Evolutionary conservation across 2,329 filamentous ascomycete species (phyloP).

Genomic region (Cladosporium sp.): DNA sequence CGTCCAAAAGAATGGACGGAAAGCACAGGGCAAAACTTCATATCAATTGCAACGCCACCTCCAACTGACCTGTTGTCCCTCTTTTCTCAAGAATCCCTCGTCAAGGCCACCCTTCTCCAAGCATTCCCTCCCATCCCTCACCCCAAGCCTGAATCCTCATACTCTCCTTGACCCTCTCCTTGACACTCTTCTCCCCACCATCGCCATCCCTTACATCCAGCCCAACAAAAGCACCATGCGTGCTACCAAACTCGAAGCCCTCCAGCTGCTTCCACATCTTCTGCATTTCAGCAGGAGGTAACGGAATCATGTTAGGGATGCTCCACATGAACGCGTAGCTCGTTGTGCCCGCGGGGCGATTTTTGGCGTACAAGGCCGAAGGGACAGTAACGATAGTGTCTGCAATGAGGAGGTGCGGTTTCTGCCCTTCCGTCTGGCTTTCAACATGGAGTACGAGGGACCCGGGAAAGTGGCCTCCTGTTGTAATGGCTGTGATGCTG

Average conservation of each 20-base stretch:
- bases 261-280: conserved; percentile 67
- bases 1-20: not conserved
- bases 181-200: conserved; percentile 40
- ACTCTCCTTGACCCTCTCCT: conserved; percentile 65
- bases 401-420: conserved; percentile 59
- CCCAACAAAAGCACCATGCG: conserved; percentile 64
- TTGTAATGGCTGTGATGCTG: conserved; percentile 61
- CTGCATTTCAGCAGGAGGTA: conserved; percentile 59
- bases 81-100: not conserved
- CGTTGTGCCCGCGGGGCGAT: conserved; percentile 42
- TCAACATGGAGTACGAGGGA: conserved; percentile 60
- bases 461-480: conserved; percentile 77
- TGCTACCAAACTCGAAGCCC: conserved; percentile 58
- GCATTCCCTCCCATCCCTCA: conserved; percentile 18
- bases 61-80: too few relatives aligned
- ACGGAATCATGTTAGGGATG: conserved; percentile 69
- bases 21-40: too few relatives aligned
- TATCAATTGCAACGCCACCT: too few relatives aligned
- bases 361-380: conserved; percentile 34
- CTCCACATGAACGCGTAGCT: conserved; percentile 72
- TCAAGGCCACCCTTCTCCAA: conserved; percentile 21
- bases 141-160: conserved; percentile 66
- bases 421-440: conserved; percentile 26
- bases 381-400: conserved; percentile 74
- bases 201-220: conserved; percentile 53